Evolutionary conservation across 176 grass and related monocot species (phyloP).

Genomic region (Avena eriantha): DNA sequence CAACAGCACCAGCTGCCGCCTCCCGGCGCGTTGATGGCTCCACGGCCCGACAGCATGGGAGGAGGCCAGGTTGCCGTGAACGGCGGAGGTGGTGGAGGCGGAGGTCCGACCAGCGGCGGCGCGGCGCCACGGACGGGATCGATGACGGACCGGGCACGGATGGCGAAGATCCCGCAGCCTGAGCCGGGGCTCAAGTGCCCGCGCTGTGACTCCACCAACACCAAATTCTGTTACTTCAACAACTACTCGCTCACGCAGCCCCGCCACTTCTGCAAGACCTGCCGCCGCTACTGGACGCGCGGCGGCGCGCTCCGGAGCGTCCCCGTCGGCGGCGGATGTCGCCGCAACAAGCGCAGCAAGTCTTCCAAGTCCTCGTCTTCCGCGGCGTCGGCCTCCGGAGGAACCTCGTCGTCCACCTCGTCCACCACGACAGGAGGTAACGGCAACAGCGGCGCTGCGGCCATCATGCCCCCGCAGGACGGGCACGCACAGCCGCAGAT

Average conservation of each 20-base stretch:
- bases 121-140: slow-evolving; percentile 47
- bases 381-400: slow-evolving; percentile 46
- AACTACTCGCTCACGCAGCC: slow-evolving; percentile 98
- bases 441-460: slow-evolving; percentile 27
- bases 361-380: slow-evolving; percentile 66
- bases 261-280: slow-evolving; percentile 98
- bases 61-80: slow-evolving; percentile 19
- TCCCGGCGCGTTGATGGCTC: slow-evolving; percentile 44
- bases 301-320: slow-evolving; percentile 86
- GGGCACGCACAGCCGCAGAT: slow-evolving; percentile 42
- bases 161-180: slow-evolving; percentile 74
- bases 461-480: slow-evolving; percentile 41
- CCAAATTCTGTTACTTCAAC: slow-evolving; percentile 99
- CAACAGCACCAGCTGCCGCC: slow-evolving; percentile 39
- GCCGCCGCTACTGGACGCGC: slow-evolving; percentile 94
- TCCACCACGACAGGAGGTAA: slow-evolving; percentile 36
- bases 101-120: slow-evolving; percentile 16
- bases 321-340: slow-evolving; percentile 86
- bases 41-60: slow-evolving; percentile 51
- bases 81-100: neutral
- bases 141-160: slow-evolving; percentile 76
- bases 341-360: slow-evolving; percentile 92
- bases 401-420: slow-evolving; percentile 60
- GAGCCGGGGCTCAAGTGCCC: slow-evolving; percentile 90
- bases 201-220: slow-evolving; percentile 94